These are phyloP conservation scores for Apophysomyces trapeziformis DNA, from an alignment of 371 early-diverging fungal genomes.

Conservation along the genomic window DNA sequence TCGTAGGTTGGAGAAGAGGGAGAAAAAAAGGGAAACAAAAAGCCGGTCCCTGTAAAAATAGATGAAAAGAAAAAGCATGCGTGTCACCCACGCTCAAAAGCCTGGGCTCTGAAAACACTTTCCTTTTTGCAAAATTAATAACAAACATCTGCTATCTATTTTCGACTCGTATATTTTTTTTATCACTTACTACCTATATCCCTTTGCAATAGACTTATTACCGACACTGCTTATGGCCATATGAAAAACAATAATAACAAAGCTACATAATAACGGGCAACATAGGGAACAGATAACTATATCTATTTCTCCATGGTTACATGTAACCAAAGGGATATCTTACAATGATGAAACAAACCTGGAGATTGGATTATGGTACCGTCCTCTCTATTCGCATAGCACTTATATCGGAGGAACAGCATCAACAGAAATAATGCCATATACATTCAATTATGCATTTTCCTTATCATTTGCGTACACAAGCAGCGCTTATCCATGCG, in stretches of 20 bases:
- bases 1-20: slow-evolving; percentile 2
- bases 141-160: not conserved
- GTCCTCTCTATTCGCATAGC: no score
- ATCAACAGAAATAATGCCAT: no score
- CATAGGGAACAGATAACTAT: no score
- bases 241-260: slow-evolving; percentile 8
- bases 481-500: no score
- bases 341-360: not conserved
- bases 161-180: not conserved
- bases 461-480: no score
- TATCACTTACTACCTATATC: not conserved
- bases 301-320: no score
- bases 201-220: not conserved
- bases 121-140: slow-evolving; percentile 5
- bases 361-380: not conserved
- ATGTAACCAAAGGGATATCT: no score
- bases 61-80: not conserved
- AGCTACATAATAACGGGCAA: not conserved
- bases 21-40: slow-evolving; percentile 5
- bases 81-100: slow-evolving; percentile 8
- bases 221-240: not conserved
- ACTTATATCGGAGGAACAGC: no score
- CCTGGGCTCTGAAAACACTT: slow-evolving; percentile 9
- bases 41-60: not conserved
- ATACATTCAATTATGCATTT: no score